Base-by-base conservation (phyloP, 306 rosid species). In the Vicia sativa region DNA sequence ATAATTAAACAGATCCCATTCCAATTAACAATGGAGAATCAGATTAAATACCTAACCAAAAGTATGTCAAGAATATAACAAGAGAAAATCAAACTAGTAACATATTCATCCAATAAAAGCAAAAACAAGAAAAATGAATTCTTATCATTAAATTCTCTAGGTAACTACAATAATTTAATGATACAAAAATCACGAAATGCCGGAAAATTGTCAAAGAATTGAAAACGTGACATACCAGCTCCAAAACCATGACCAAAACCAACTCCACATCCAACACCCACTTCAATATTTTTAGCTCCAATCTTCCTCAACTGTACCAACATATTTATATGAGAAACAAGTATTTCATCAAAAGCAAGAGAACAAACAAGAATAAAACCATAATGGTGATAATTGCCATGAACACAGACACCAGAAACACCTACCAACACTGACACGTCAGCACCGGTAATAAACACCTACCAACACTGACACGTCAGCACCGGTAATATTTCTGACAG, bases 241-340 rank as follows among this genome's bases (percentile, higher is more conserved):
- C 99, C 99, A 73, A 95, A 90, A 78, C 99, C 99, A 85, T 93
- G 97, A 45, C 99, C 99, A 39, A 93, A 77, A 62, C 99, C 99
- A 81, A 93, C 83, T 60, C 96, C 99, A 80, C 99, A 90, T 65
- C 99, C 99, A 74, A 95, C 14, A 26, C 99, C 96, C 2, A 80
- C 91, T 82, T 95, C 92, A 56, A 90, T 80, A 66, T 82, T 90
- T 72, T 81, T 87, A 72, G 92, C 91, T 79, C 99, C 99, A 19
- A 93, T 34, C 83, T 85, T 95, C 88, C 77, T 87, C 86, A 95
- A 72, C 99, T 90, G 76, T 52, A 69, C 11, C 56, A 69, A 14
- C 64, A 12, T 6, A 4, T 13, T 9, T 15, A 35, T 2, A 10
- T 11, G 16, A 68, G 15, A 80, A 71, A 71, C 0, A 13, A 41